These are phyloP conservation scores for Chrysanthemum seticuspe DNA, from an alignment of 129 eudicot genomes.

Conservation along the genomic window DNA sequence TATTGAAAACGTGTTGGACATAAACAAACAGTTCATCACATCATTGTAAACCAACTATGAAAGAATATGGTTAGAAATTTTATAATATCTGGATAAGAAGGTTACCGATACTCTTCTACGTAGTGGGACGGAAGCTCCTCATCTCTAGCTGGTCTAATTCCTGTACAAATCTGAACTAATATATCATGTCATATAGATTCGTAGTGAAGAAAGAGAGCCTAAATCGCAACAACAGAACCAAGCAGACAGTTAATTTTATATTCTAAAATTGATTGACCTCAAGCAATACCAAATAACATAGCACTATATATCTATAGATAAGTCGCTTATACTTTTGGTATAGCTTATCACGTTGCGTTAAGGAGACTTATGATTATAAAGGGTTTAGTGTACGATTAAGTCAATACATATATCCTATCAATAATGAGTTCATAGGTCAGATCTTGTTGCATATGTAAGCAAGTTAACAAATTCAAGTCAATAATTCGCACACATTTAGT, in stretches of 20 bases:
- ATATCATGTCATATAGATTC: constrained; percentile 28
- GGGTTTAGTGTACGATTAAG: background rate
- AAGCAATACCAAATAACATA: constrained; percentile 8
- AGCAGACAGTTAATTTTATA: constrained; percentile 11
- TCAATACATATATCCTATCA: too few relatives aligned
- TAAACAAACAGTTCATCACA: background rate
- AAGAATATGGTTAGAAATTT: constrained; percentile 1
- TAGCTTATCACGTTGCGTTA: background rate
- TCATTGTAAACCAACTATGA: background rate
- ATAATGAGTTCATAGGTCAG: too few relatives aligned
- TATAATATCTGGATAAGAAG: constrained; percentile 21
- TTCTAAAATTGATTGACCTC: constrained; percentile 7
- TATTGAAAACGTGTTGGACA: background rate
- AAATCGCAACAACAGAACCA: constrained; percentile 8
- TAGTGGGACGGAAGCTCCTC: constrained; percentile 89
- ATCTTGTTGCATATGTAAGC: background rate
- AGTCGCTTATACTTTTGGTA: background rate
- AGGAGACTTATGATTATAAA: background rate
- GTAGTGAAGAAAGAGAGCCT: background rate
- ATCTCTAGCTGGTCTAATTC: constrained; percentile 80
- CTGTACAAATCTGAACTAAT: constrained; percentile 75
- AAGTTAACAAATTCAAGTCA: too few relatives aligned
- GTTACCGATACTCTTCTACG: constrained; percentile 86
- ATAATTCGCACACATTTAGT: too few relatives aligned
- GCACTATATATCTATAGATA: background rate